Conservation (phyloP, 1,139 yeast genomes). For the Yamadazyma friedrichii region DNA sequence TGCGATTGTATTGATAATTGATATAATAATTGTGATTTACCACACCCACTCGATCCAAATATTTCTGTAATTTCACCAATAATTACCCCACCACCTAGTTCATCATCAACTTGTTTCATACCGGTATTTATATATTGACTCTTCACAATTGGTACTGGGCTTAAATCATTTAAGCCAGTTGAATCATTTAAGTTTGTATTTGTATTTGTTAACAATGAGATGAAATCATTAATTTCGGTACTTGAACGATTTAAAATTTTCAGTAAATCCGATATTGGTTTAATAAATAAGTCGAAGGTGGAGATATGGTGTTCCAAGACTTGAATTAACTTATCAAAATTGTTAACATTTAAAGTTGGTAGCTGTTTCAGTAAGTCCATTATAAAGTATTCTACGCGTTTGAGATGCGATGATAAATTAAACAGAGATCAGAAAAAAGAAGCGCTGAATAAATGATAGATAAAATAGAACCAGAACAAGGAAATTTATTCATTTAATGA, state of each 20-base stretch:
- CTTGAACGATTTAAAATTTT: slow-evolving; percentile 46
- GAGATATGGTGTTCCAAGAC: slow-evolving; percentile 14
- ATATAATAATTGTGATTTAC: slow-evolving; percentile 75
- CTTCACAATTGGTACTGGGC: background rate
- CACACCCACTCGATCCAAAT: slow-evolving; percentile 82
- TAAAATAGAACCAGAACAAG: background rate
- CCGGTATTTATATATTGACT: slow-evolving; percentile 43
- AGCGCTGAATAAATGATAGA: background rate
- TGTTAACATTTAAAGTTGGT: slow-evolving; percentile 3
- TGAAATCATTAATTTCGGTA: slow-evolving; percentile 42
- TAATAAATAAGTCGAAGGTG: slow-evolving; percentile 16
- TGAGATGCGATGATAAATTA: slow-evolving; percentile 9
- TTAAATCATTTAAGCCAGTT: too few species aligned
- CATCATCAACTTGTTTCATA: slow-evolving; percentile 50
- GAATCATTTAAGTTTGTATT: too few species aligned
- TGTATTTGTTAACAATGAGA: too few species aligned
- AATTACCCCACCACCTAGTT: slow-evolving; percentile 68
- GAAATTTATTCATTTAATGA: slow-evolving; percentile 25
- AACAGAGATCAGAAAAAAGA: background rate
- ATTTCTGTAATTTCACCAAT: slow-evolving; percentile 71
- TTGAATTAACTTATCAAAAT: slow-evolving; percentile 11
- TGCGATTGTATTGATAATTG: slow-evolving; percentile 64
- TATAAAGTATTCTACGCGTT: slow-evolving; percentile 4
- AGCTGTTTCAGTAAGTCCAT: slow-evolving; percentile 12
- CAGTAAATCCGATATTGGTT: slow-evolving; percentile 26